A percentile compares a stretch with the other conserved stretches of the same genome.
These are phyloP conservation scores for Zelonia costaricensis DNA, from an alignment of 208 protist genomes.

Conservation along the genomic window DNA sequence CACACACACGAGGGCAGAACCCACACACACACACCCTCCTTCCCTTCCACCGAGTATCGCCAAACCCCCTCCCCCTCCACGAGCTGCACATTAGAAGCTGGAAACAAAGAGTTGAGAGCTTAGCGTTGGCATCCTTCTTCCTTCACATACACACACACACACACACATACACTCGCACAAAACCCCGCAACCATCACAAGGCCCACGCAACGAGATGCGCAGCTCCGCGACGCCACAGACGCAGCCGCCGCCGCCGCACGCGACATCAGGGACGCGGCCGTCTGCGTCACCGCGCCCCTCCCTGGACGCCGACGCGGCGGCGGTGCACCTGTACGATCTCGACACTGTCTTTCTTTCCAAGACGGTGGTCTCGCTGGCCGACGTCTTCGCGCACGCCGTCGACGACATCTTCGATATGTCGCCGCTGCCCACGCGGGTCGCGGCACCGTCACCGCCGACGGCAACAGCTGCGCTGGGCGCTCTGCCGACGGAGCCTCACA, in stretches of 20 bases:
- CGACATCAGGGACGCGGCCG: neutral
- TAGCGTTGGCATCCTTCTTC: no score
- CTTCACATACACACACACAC: neutral
- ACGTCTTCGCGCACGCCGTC: slow-evolving; percentile 16
- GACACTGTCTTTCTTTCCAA: slow-evolving; percentile 41
- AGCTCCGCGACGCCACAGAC: no score
- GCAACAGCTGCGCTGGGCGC: neutral
- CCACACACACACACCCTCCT: no score
- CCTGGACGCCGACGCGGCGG: neutral
- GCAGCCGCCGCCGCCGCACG: neutral
- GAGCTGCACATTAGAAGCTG: no score
- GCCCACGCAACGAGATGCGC: no score
- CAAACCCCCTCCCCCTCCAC: no score
- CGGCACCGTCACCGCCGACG: neutral
- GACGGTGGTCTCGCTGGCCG: slow-evolving; percentile 28
- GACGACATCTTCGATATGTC: slow-evolving; percentile 17
- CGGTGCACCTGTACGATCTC: slow-evolving; percentile 33
- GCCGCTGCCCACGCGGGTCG: neutral
- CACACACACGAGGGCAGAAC: neutral
- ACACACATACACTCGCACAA: neutral
- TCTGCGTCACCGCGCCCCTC: neutral
- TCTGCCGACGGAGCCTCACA: no score
- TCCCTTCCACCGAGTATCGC: no score
- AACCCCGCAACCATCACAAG: neutral
- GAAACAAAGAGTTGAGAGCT: no score